Percentiles rank a stretch among this genome's conserved stretches.
Evolutionary conservation across 177 flowering plant genomes (phyloP).

Genomic region (Vitis hybrid): DNA sequence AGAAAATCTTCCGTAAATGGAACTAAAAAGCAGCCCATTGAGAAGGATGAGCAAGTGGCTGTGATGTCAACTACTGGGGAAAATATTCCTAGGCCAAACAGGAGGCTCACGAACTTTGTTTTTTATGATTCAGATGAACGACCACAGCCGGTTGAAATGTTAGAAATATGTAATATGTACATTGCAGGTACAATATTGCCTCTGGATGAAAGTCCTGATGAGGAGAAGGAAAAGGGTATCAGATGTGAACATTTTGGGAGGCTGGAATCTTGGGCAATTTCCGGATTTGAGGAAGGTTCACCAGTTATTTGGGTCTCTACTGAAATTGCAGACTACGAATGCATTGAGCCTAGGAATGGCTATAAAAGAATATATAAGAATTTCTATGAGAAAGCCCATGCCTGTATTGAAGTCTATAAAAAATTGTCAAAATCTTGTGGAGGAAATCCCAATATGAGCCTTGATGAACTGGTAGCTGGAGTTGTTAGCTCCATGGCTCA

Average conservation of each 20-base stretch:
- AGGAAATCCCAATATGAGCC: constrained; percentile 54
- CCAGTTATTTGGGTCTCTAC: constrained; percentile 87
- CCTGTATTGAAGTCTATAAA: constrained; percentile 73
- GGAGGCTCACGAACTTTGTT: constrained; percentile 69
- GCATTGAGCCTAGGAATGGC: constrained; percentile 55
- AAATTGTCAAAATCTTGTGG: constrained; percentile 57
- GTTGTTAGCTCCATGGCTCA: constrained; percentile 69
- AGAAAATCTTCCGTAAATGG: constrained; percentile 41
- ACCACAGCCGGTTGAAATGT: constrained; percentile 68
- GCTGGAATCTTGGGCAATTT: constrained; percentile 77
- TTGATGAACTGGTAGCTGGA: constrained; percentile 84
- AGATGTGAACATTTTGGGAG: constrained; percentile 87
- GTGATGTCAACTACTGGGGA: constrained; percentile 49
- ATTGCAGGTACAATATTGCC: constrained; percentile 71
- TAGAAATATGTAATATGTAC: constrained; percentile 62
- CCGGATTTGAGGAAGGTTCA: constrained; percentile 88
- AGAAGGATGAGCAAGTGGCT: constrained; percentile 67
- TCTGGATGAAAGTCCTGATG: constrained; percentile 44
- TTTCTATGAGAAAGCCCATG: constrained; percentile 77
- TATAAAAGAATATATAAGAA: constrained; percentile 59
- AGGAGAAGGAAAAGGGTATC: constrained; percentile 54
- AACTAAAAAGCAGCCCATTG: constrained; percentile 34
- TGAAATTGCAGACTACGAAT: constrained; percentile 76
- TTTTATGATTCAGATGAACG: constrained; percentile 60
- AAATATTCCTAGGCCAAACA: constrained; percentile 48